These are phyloP conservation scores for Hippophae gyantsensis DNA, from an alignment of 306 rosid genomes.

Conservation along the genomic window DNA sequence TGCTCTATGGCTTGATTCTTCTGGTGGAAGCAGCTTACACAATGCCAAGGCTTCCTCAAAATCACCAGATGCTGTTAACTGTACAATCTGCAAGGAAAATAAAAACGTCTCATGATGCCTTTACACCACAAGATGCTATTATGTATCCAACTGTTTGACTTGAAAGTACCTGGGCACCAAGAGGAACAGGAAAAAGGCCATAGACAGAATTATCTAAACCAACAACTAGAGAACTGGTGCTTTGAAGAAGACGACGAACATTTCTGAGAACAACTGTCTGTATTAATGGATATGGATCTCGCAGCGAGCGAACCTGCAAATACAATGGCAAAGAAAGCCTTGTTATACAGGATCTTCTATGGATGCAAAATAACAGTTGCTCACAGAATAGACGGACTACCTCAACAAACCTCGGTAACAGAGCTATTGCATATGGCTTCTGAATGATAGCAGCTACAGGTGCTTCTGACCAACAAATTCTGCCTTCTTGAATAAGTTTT, in stretches of 20 bases:
- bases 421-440: conserved; percentile 81
- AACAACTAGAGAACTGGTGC: conserved; percentile 51
- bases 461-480: conserved; percentile 97
- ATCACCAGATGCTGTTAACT: conserved; percentile 93
- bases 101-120: conserved; percentile 7
- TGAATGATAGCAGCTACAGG: conserved; percentile 70
- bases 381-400: conserved; percentile 24
- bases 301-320: conserved; percentile 81
- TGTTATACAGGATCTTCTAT: conserved; percentile 13
- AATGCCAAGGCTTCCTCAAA: conserved; percentile 96
- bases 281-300: conserved; percentile 76
- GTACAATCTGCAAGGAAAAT: conserved; percentile 62
- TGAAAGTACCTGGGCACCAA: conserved; percentile 85
- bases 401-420: conserved; percentile 87
- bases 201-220: conserved; percentile 69
- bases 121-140: not conserved
- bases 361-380: conserved; percentile 5
- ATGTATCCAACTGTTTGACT: not conserved
- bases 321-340: conserved; percentile 17
- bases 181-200: conserved; percentile 93
- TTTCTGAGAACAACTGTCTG: conserved; percentile 86
- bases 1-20: conserved; percentile 86
- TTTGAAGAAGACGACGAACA: conserved; percentile 61
- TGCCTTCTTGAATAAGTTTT: conserved; percentile 81
- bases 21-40: conserved; percentile 98